Evolutionary conservation across 2,329 filamentous ascomycete species (phyloP).

Genomic region (Gyromitra esculenta): DNA sequence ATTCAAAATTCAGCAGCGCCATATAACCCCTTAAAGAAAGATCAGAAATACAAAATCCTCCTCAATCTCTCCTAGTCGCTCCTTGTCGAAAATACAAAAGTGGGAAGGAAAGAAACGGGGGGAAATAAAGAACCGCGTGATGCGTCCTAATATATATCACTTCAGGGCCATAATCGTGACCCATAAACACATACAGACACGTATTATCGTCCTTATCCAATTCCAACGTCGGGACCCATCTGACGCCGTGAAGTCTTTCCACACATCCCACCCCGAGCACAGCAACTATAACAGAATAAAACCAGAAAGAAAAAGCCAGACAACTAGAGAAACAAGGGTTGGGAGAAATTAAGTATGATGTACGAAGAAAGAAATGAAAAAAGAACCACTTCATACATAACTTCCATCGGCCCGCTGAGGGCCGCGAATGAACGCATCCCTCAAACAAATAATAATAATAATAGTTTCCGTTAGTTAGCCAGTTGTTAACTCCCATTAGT

Average conservation of each 20-base stretch:
- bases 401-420: slow-evolving; percentile 13
- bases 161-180: slow-evolving; percentile 26
- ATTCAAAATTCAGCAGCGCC: slow-evolving; percentile 24
- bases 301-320: slow-evolving; percentile 26
- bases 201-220: slow-evolving; percentile 29
- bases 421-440: slow-evolving; percentile 18
- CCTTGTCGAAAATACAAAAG: background rate
- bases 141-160: slow-evolving; percentile 22
- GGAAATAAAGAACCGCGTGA: slow-evolving; percentile 11
- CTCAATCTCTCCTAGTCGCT: slow-evolving; percentile 3
- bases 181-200: slow-evolving; percentile 40
- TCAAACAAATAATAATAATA: slow-evolving; percentile 6
- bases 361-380: slow-evolving; percentile 17
- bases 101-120: background rate
- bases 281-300: slow-evolving; percentile 34
- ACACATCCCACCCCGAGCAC: slow-evolving; percentile 23
- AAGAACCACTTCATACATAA: slow-evolving; percentile 36
- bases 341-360: slow-evolving; percentile 26
- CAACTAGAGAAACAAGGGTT: slow-evolving; percentile 10
- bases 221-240: slow-evolving; percentile 14
- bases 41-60: slow-evolving; percentile 20
- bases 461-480: slow-evolving; percentile 7
- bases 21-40: slow-evolving; percentile 33
- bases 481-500: slow-evolving; percentile 43
- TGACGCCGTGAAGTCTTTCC: slow-evolving; percentile 25